A percentile compares a stretch with the other conserved stretches of the same genome.
Conservation (phyloP, 345 rosid genomes). For the Populus davidiana region DNA sequence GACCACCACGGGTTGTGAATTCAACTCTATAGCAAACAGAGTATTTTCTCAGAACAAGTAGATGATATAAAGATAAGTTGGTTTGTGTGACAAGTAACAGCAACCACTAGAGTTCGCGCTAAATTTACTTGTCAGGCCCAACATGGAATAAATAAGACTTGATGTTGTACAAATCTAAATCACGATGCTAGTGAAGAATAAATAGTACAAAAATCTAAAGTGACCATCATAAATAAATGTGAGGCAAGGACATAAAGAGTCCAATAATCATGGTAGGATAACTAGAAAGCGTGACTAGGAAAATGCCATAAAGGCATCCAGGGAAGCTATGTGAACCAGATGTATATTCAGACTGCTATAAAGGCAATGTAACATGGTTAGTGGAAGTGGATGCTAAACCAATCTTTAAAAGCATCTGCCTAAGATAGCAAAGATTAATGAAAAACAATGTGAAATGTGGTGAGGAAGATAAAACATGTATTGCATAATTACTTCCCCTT, state of each 20-base stretch:
- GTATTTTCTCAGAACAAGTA: background rate
- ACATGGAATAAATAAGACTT: background rate
- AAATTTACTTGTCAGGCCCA: background rate
- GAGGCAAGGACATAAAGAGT: background rate
- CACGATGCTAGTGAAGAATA: background rate
- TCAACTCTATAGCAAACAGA: slow-evolving; percentile 4
- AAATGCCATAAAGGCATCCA: background rate
- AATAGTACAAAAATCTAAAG: too few relatives aligned
- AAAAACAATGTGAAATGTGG: background rate
- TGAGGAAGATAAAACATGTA: background rate
- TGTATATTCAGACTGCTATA: background rate
- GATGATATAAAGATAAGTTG: background rate
- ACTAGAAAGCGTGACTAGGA: background rate
- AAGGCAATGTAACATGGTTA: background rate
- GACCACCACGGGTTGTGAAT: background rate
- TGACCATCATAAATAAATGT: background rate
- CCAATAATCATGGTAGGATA: background rate
- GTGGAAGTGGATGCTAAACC: background rate
- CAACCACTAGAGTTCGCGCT: background rate
- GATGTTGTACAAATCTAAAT: background rate
- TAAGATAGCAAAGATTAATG: background rate
- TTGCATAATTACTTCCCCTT: background rate
- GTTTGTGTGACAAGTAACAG: background rate
- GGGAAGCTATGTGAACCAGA: background rate
- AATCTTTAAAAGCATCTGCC: background rate